A percentile compares a stretch with the other conserved stretches of the same genome.
phyloP scores from a whole-genome alignment of 2,329 filamentous ascomycete genomes.

The Triangularia setosa region DNA sequence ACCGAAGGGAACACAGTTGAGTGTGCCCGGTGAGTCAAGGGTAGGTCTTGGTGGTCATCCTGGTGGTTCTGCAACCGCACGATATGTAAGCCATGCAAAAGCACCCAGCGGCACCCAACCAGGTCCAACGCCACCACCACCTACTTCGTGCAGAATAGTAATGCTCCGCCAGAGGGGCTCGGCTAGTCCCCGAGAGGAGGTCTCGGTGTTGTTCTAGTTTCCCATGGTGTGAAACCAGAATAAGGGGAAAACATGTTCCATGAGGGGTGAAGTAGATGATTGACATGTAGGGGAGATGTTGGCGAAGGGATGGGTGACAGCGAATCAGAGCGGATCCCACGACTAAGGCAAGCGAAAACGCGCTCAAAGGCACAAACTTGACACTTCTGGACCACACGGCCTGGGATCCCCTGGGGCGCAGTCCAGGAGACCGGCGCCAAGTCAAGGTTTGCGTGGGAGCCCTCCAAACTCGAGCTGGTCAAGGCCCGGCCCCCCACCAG shows the following conservation, averaged over 20 bases:
- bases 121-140: background rate
- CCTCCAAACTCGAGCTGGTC: constrained; percentile 9
- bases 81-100: constrained; percentile 2
- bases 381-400: constrained; percentile 1
- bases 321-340: constrained; percentile 5
- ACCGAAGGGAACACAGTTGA: background rate
- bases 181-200: background rate
- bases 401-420: constrained; percentile 8
- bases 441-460: constrained; percentile 13
- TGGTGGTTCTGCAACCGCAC: background rate
- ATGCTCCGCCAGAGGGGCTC: background rate
- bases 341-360: constrained; percentile 9
- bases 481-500: background rate
- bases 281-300: background rate
- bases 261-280: background rate
- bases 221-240: background rate
- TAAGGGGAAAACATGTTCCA: background rate
- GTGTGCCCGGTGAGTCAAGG: background rate
- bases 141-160: background rate
- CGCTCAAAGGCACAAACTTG: constrained; percentile 6
- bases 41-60: background rate
- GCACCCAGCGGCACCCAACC: background rate
- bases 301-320: background rate
- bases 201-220: background rate
- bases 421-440: constrained; percentile 14